Conservation (phyloP, 495 filamentous ascomycete species). For the Lasiosphaeris hirsuta region DNA sequence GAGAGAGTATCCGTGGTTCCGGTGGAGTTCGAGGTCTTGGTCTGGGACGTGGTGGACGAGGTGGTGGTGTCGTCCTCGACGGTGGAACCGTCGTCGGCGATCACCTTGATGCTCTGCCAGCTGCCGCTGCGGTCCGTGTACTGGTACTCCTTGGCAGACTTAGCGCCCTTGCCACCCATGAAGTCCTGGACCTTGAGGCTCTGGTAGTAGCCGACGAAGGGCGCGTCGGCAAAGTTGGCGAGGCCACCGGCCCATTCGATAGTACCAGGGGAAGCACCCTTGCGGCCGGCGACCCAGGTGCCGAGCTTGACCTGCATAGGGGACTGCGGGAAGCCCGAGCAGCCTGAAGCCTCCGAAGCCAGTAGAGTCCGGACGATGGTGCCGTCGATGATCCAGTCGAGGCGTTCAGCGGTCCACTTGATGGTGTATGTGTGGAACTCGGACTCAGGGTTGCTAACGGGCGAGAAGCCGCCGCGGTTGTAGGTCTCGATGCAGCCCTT, state of each 20-base stretch:
- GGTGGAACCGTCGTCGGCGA: constrained; percentile 63
- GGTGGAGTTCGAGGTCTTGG: constrained; percentile 20
- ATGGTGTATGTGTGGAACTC: constrained; percentile 82
- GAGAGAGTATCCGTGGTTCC: constrained; percentile 18
- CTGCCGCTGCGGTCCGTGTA: constrained; percentile 71
- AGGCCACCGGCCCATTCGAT: constrained; percentile 85
- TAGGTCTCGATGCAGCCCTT: constrained; percentile 78
- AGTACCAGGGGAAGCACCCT: constrained; percentile 65
- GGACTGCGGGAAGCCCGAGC: constrained; percentile 79
- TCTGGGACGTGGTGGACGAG: constrained; percentile 23
- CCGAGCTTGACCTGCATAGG: constrained; percentile 86
- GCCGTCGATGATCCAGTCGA: constrained; percentile 84
- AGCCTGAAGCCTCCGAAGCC: constrained; percentile 54
- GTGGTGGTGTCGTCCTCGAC: constrained; percentile 46
- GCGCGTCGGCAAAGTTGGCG: constrained; percentile 70
- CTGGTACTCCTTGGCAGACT: constrained; percentile 58
- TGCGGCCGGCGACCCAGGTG: constrained; percentile 80
- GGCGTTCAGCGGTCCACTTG: constrained; percentile 71
- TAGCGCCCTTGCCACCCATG: constrained; percentile 71
- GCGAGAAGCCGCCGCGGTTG: constrained; percentile 68
- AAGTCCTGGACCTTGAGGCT: constrained; percentile 78
- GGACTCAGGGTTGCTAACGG: constrained; percentile 57
- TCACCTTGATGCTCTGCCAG: constrained; percentile 73
- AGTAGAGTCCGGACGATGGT: constrained; percentile 63
- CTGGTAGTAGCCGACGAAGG: constrained; percentile 83